Base-by-base conservation (phyloP, 345 rosid genomes). In the Acer saccharum region DNA sequence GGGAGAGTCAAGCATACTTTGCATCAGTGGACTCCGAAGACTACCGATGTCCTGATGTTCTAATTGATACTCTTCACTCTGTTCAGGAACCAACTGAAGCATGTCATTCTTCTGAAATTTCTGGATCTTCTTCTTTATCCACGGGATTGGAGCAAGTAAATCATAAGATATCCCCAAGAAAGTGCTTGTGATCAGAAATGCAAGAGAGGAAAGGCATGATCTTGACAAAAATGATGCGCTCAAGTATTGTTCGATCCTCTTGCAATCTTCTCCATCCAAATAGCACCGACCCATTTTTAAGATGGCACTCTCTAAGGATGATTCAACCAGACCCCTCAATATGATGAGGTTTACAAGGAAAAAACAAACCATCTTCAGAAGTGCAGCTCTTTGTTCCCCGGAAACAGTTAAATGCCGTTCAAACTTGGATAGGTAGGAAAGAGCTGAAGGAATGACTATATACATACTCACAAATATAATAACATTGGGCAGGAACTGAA, bases 231-330 rank as follows among this genome's bases (percentile, higher is more conserved):
- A 92, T 57, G 99, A 96, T 13, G 97, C 91, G 55, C 94, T 94
- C 94, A 94, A 87, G 85, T 96, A 96, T 84, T 96, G 92, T 88
- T 96, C 97, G 39, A 96, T 96, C 85, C 90, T 88, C 87, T 89
- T 96, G 91, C 99, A 94, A 82, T 96, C 97, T 87, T 96, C 97
- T 65, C 99, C 99, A 46, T 95, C 98, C 85, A 95, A 78, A 79
- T 95, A 95, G 86, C 97, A 95, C 66, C 97, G 86, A 18, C 99
- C 93, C 99, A 95, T 95, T 68, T 83, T 82, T 71, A 95, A 84
- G 84, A 96, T 84, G 35, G 98, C 91, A 27, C 90, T 86, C 81
- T 96, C 99, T 48, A 94, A 82, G 2, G 98, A 96, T 13, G 98
- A 96, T 78, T 96, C 98, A 0, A 96, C 97, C 65, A 96, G 84